Evolutionary conservation across 192 early-diverging fungal species (phyloP), one percentile per base, ranked within the genome.

Genomic region (Linnemannia schmuckeri): DNA sequence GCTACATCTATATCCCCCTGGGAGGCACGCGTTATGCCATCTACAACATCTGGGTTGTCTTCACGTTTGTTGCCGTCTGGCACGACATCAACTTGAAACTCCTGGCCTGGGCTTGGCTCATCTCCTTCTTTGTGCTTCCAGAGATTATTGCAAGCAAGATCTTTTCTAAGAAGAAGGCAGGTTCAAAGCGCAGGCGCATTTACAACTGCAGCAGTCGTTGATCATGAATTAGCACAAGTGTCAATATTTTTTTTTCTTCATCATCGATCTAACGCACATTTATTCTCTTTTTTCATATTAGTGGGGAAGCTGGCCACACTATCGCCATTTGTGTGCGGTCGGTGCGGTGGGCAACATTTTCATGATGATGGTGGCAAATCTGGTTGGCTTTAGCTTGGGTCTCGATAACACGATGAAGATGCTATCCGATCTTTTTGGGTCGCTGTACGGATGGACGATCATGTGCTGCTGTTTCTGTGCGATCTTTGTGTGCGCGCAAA

Each of bases 41-140:
- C 10, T 92, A 95, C 88, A 98, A 98, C 83, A 94, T 95, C 40
- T 96, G 95, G 88, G 91, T 96, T 3, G 92, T 97, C 3, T 99
- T 99, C 85, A 97, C 97, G 1, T 99, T 99, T 92, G 98, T 99
- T 13, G 98, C 98, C 10, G 75, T 99, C 20, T 99, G 98, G 98
- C 98, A 99, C 89, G 98, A 99, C 79, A 95, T 99, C 57, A 91
- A 94, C 35, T 79, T 97, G 82, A 91, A 92, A 27, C 81, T 99
- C 35, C 79, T 99, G 79, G 95, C 96, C 41, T 99, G 97, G 97
- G 96, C 95, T 20, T 98, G 96, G 97, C 87, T 99, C 4, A 96
- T 98, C 70, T 93, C 92, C 10, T 69, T 97, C 24, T 94, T 98
- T 82, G 93, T 99, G 38, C 69, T 98, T 70, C 98, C 98, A 7